Conservation (phyloP, 1,139 yeast genomes). For the Yamadazyma membranifaciens region DNA sequence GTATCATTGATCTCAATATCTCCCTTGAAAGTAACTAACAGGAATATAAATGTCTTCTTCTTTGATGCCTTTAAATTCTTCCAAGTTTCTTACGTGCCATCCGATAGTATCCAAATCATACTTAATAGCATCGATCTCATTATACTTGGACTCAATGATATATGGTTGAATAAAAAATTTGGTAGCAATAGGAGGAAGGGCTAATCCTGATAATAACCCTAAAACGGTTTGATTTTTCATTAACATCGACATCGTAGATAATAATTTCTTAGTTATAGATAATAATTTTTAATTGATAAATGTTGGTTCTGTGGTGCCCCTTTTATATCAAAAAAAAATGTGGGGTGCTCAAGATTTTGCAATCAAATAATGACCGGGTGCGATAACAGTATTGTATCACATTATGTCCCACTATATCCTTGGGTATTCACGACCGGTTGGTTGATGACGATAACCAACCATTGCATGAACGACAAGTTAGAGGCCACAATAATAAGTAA, state of each 20-base stretch:
- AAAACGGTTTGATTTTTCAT: constrained; percentile 2
- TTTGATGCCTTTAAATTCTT: constrained; percentile 29
- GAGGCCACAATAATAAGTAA: no score
- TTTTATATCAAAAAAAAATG: constrained; percentile 7
- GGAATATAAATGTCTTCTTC: constrained; percentile 34
- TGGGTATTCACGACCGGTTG: no score
- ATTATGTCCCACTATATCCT: no score
- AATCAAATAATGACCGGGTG: neutral
- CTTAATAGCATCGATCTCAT: constrained; percentile 33
- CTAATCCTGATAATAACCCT: constrained; percentile 23
- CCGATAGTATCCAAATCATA: constrained; percentile 37
- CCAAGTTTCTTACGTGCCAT: constrained; percentile 37
- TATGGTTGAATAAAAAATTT: constrained; percentile 26
- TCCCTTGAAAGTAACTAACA: constrained; percentile 24
- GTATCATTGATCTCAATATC: constrained; percentile 10
- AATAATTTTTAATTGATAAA: neutral
- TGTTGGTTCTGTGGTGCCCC: neutral
- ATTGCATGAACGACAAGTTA: no score
- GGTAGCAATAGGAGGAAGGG: constrained; percentile 31
- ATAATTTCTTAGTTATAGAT: neutral
- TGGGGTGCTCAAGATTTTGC: neutral
- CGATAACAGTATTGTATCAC: neutral
- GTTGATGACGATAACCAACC: no score
- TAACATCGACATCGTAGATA: neutral
- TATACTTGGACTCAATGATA: constrained; percentile 22